phyloP scores from a whole-genome alignment of 768 basidiomycete species.

The Tulasnella sp. region DNA sequence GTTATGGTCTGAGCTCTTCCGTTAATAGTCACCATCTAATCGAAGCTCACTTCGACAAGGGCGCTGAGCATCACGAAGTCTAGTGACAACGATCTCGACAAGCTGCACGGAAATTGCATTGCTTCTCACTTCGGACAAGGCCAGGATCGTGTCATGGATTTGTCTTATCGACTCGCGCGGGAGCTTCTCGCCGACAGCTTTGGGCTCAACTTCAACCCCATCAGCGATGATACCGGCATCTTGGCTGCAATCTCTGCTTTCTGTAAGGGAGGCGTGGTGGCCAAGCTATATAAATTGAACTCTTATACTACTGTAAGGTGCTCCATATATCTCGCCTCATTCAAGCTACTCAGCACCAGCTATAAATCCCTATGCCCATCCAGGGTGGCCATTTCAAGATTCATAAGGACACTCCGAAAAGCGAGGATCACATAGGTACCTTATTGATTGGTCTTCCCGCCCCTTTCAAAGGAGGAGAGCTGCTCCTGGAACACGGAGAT shows the following conservation, averaged over 20 bases:
- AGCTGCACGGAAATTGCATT: neutral
- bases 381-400: constrained; percentile 38
- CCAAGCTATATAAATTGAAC: constrained; percentile 13
- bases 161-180: constrained; percentile 6
- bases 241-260: neutral
- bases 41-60: neutral
- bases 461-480: constrained; percentile 35
- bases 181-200: constrained; percentile 2
- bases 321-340: neutral
- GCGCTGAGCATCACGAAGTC: neutral
- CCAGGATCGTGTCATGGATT: constrained; percentile 8
- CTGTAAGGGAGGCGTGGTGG: neutral
- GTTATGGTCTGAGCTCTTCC: no score
- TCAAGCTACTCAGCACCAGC: neutral
- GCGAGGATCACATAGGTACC: constrained; percentile 39
- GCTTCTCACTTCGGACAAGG: constrained; percentile 9
- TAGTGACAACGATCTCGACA: neutral
- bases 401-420: constrained; percentile 40
- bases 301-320: neutral
- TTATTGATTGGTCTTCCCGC: constrained; percentile 42
- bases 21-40: no score
- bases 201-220: constrained; percentile 4
- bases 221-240: neutral
- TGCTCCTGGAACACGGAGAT: constrained; percentile 28
- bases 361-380: no score